A percentile compares a stretch with the other conserved stretches of the same genome.
These are phyloP conservation scores for Eleusine coracana DNA, from an alignment of 176 grass and related monocot genomes.

Conservation along the genomic window DNA sequence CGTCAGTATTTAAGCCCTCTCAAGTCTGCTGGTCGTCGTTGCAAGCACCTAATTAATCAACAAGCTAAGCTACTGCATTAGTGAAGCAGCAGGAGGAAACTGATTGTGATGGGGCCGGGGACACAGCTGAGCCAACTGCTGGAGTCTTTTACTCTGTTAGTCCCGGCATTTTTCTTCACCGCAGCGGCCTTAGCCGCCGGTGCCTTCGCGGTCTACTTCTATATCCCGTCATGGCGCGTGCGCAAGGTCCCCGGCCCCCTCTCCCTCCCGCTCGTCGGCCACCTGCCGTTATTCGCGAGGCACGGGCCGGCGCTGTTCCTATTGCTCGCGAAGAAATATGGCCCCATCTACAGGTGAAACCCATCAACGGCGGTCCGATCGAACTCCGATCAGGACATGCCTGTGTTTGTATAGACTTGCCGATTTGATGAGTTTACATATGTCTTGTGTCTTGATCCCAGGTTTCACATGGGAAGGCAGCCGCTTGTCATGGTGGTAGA, in stretches of 20 bases:
- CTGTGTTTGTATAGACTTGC: neutral
- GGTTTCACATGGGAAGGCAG: slow-evolving; percentile 53
- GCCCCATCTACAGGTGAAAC: slow-evolving; percentile 36
- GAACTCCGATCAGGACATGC: too few relatives aligned
- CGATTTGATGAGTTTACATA: too few relatives aligned
- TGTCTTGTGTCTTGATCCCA: neutral
- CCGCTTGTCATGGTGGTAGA: slow-evolving; percentile 32
- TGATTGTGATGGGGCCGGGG: neutral
- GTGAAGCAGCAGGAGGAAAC: neutral
- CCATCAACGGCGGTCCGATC: too few relatives aligned
- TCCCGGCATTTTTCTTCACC: slow-evolving; percentile 7
- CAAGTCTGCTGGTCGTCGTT: too few relatives aligned
- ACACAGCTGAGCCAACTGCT: neutral
- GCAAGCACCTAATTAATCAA: too few relatives aligned
- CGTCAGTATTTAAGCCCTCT: neutral
- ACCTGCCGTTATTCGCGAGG: slow-evolving; percentile 62
- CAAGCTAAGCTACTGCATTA: neutral
- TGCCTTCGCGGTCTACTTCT: slow-evolving; percentile 48
- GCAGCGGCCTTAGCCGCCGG: slow-evolving; percentile 16
- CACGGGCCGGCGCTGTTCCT: slow-evolving; percentile 53
- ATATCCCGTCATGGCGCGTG: slow-evolving; percentile 50
- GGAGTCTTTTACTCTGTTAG: neutral
- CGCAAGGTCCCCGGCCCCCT: slow-evolving; percentile 50
- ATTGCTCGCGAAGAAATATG: slow-evolving; percentile 43
- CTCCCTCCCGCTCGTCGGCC: slow-evolving; percentile 47